These are phyloP conservation scores for Elsinoe necatrix DNA, from an alignment of 2,329 filamentous ascomycete species.

Conservation along the genomic window DNA sequence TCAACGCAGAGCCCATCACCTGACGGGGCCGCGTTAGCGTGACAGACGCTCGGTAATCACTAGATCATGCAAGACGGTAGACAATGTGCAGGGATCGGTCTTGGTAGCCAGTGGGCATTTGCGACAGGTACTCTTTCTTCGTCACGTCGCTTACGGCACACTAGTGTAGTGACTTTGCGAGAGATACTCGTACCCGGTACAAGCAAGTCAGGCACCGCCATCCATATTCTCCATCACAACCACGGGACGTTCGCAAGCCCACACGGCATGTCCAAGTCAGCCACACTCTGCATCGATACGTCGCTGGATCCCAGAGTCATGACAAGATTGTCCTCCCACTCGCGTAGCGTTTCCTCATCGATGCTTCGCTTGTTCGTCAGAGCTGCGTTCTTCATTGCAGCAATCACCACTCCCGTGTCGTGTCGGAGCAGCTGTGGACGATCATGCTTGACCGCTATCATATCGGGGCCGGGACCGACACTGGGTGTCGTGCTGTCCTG, in stretches of 20 bases:
- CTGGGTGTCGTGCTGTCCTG: slow-evolving; percentile 17
- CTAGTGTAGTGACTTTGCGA: background rate
- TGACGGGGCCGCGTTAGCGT: background rate
- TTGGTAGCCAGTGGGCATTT: slow-evolving; percentile 2
- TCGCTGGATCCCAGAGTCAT: background rate
- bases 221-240: background rate
- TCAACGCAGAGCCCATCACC: background rate
- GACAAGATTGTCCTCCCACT: slow-evolving; percentile 22
- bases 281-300: background rate
- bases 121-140: background rate
- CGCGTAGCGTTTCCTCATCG: slow-evolving; percentile 34
- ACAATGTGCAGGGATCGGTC: background rate
- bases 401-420: slow-evolving; percentile 11
- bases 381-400: slow-evolving; percentile 27
- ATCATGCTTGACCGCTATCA: background rate
- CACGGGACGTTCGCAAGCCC: slow-evolving; percentile 9
- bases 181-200: background rate
- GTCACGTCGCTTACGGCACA: background rate
- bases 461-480: background rate
- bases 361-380: slow-evolving; percentile 34
- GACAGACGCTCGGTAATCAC: background rate
- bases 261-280: background rate
- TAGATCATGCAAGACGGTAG: slow-evolving; percentile 6
- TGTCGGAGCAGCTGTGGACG: background rate
- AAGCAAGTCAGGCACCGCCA: background rate